Evolutionary conservation across 306 rosid genomes (phyloP).

Genomic region (Astragalus glycyphyllos): DNA sequence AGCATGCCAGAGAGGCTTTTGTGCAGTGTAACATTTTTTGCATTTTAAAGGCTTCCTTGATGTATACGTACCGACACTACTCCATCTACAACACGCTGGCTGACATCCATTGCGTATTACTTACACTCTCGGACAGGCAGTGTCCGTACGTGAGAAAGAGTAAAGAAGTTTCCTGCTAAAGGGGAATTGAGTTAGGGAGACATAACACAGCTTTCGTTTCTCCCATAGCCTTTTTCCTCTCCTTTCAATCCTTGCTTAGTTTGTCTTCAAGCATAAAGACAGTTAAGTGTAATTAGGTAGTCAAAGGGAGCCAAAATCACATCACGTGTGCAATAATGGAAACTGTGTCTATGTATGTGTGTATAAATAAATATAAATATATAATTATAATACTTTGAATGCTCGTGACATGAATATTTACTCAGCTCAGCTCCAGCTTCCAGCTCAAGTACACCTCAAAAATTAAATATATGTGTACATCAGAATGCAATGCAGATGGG

Average conservation of each 20-base stretch:
- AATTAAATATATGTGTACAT: constrained; percentile 23
- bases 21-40: no score
- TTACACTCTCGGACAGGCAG: constrained; percentile 39
- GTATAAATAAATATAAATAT: no score
- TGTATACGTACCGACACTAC: no score
- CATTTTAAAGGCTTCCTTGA: no score
- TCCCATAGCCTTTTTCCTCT: constrained; percentile 32
- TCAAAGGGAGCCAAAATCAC: constrained; percentile 37
- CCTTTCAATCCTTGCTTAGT: constrained; percentile 18
- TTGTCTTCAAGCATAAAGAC: constrained; percentile 46
- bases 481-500: constrained; percentile 14
- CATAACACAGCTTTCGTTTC: constrained; percentile 34
- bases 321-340: constrained; percentile 43
- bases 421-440: constrained; percentile 33
- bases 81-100: neutral
- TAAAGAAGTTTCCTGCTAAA: constrained; percentile 82
- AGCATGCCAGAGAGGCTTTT: no score
- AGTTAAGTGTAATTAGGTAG: constrained; percentile 37
- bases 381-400: no score
- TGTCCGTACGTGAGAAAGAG: constrained; percentile 65
- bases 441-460: neutral
- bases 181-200: constrained; percentile 26
- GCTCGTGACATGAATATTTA: constrained; percentile 46
- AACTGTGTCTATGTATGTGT: neutral
- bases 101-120: neutral